These are phyloP conservation scores for Umbelopsis sp. DNA, from an alignment of 192 early-diverging fungal species.

Conservation along the genomic window DNA sequence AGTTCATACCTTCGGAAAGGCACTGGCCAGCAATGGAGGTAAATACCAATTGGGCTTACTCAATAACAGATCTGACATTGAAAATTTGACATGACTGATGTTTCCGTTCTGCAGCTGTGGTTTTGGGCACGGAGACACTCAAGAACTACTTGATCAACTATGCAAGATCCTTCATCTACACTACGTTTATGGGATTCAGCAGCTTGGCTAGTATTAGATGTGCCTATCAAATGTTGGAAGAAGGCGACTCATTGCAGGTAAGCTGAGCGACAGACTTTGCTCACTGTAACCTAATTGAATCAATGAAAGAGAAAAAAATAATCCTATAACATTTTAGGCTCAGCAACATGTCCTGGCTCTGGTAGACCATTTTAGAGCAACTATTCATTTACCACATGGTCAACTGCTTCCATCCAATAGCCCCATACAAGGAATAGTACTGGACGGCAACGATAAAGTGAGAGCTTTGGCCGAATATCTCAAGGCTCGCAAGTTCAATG, in stretches of 20 bases:
- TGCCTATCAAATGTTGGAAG: conserved; percentile 64
- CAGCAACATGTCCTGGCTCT: conserved; percentile 47
- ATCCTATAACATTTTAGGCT: conserved; percentile 35
- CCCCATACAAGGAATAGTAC: conserved; percentile 79
- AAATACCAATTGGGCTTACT: background rate
- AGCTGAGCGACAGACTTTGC: background rate
- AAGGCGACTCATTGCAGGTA: conserved; percentile 57
- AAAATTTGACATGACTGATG: background rate
- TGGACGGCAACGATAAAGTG: conserved; percentile 65
- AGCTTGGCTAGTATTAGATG: conserved; percentile 66
- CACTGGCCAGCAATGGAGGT: conserved; percentile 80
- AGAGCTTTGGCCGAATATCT: conserved; percentile 45
- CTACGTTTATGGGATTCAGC: conserved; percentile 73
- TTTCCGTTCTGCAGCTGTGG: conserved; percentile 53
- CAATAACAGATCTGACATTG: background rate
- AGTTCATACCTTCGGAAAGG: conserved; percentile 85
- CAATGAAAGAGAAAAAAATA: background rate
- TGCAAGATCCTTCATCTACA: conserved; percentile 79
- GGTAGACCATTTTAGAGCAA: conserved; percentile 56
- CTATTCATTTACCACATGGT: conserved; percentile 46
- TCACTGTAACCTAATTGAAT: background rate
- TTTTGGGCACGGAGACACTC: conserved; percentile 64
- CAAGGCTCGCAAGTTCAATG: conserved; percentile 62
- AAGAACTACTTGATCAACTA: conserved; percentile 82
- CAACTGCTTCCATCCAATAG: conserved; percentile 66